Evolutionary conservation across 768 basidiomycete species (phyloP).

Genomic region (Epithele typhae): DNA sequence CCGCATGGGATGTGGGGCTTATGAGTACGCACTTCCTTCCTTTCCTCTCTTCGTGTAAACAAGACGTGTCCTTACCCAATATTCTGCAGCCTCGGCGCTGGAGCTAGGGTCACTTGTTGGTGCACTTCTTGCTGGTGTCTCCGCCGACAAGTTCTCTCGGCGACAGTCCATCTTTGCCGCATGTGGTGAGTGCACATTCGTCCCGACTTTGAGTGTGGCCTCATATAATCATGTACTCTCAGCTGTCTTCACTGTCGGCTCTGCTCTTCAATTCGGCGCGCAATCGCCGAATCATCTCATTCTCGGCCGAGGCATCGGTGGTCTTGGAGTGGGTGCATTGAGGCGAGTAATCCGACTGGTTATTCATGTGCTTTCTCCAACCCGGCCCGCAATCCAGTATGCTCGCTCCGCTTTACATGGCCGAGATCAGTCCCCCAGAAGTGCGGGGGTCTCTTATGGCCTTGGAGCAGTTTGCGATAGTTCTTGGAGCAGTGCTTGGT

Average conservation of each 20-base stretch:
- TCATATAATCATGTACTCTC: too few relatives aligned
- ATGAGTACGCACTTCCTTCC: conserved; percentile 53
- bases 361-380: too few relatives aligned
- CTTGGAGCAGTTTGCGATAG: conserved; percentile 77
- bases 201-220: too few relatives aligned
- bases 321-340: conserved; percentile 66
- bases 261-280: conserved; percentile 62
- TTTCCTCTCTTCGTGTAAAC: not conserved
- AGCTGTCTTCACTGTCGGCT: conserved; percentile 74
- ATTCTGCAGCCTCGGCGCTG: conserved; percentile 67
- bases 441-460: conserved; percentile 75
- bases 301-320: conserved; percentile 70
- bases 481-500: conserved; percentile 75
- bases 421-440: conserved; percentile 81
- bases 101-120: conserved; percentile 81
- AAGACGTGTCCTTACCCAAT: not conserved
- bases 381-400: too few relatives aligned
- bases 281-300: conserved; percentile 52
- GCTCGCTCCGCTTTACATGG: conserved; percentile 79
- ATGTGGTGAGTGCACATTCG: conserved; percentile 55
- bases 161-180: conserved; percentile 63
- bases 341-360: conserved; percentile 30
- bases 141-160: conserved; percentile 66
- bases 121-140: conserved; percentile 59
- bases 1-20: conserved; percentile 67